These are phyloP conservation scores for Saussurea involucrata DNA, from an alignment of 129 eudicot genomes.

Conservation along the genomic window DNA sequence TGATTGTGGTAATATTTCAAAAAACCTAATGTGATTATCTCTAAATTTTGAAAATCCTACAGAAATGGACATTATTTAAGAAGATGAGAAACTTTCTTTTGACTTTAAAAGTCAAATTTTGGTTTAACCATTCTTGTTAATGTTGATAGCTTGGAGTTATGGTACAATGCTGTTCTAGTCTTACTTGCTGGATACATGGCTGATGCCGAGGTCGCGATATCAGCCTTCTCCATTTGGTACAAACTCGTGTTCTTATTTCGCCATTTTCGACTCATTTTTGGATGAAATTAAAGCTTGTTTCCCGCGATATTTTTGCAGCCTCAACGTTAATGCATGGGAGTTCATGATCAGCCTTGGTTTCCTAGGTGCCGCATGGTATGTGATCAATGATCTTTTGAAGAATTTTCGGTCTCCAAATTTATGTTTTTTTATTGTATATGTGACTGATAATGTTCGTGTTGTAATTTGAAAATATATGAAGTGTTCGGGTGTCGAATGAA, in stretches of 20 bases:
- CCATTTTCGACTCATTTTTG: not conserved
- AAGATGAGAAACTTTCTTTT: not conserved
- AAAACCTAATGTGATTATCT: not conserved
- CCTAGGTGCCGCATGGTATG: slow-evolving; percentile 80
- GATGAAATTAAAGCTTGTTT: not conserved
- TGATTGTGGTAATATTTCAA: not conserved
- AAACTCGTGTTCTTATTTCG: not conserved
- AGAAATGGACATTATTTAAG: not conserved
- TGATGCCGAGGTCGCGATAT: slow-evolving; percentile 66
- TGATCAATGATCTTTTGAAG: not conserved
- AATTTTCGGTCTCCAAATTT: not conserved
- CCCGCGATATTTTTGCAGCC: slow-evolving; percentile 36
- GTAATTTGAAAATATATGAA: slow-evolving; percentile 18
- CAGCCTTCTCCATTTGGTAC: slow-evolving; percentile 81
- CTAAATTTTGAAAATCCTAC: not conserved
- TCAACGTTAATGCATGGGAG: slow-evolving; percentile 61
- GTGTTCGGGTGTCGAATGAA: slow-evolving; percentile 91
- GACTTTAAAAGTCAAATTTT: not conserved
- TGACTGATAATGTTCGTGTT: slow-evolving; percentile 8
- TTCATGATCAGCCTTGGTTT: slow-evolving; percentile 67
- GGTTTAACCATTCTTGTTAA: not conserved
- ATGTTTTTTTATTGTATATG: not conserved
- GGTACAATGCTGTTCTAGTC: slow-evolving; percentile 72
- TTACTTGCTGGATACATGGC: slow-evolving; percentile 72
- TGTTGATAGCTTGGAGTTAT: slow-evolving; percentile 56